Base-by-base conservation (phyloP, 768 basidiomycete genomes). In the Lactarius psammicola region DNA sequence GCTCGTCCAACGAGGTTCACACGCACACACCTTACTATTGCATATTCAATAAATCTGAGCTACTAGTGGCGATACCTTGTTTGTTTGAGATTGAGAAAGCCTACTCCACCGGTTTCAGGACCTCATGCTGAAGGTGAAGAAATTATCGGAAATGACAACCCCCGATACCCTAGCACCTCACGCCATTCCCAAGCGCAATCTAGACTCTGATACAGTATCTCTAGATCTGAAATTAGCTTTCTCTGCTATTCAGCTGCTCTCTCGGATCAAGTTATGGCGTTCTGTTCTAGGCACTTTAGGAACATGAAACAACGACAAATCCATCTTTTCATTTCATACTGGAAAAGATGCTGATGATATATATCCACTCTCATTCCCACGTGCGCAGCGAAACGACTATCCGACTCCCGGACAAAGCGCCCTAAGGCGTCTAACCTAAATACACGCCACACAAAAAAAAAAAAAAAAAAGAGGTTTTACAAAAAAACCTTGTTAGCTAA, bases 371-470 rank as follows among this genome's bases (percentile, higher is more conserved):
- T 20, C 42, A 44, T 20, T 44, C 20, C 20, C 42, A 7, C 42
- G 18, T 42, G 23, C 7, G 23, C 13, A 26, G 49, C 49, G 23
- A 23, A 51, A 51, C 49, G 13, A 13, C 4, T 26, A 26, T 51
- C 49, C 49, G 49, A 51, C 11, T 2, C 49, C 13, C 49, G 49
- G 49, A 51, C 46, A 20, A 40, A 26, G 23, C 46, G 46, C 46
- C 10, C 23, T 0, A 11, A 26, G 13, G 49, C 49, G 49, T 10
- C 49, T 26, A 51, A 51, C 49, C 13, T 51, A 51, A n/a, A 51
- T 49, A 51, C 23, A 51, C 49, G 49, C 49, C 49, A 51, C 49
- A 49, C 23, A 44, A 44, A 49, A 49, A 49, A 49, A 49, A 20
- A 46, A 44, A 44, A 44, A 49, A 49, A 49, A 49, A 49, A 20